These are phyloP conservation scores for Xerocomus amazonicus DNA, from an alignment of 1,284 basidiomycete species.

Conservation along the genomic window DNA sequence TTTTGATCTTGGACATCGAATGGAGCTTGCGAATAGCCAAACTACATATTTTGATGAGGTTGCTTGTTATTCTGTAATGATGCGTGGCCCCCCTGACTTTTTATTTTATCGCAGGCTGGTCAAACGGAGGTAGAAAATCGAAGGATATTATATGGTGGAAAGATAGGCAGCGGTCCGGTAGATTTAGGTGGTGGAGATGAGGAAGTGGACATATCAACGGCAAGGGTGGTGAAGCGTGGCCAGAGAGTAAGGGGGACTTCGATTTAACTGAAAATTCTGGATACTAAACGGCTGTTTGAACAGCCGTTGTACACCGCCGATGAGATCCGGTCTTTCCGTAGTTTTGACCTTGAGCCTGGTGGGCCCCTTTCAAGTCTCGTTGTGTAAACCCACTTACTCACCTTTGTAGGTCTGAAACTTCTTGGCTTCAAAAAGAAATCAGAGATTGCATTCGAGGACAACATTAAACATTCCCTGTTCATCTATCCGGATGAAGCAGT, in stretches of 20 bases:
- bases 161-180: conserved; percentile 43
- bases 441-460: conserved; percentile 79
- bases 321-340: conserved; percentile 79
- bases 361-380: conserved; percentile 18
- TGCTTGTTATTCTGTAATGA: background rate
- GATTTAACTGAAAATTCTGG: background rate
- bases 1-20: conserved; percentile 70
- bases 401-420: conserved; percentile 67
- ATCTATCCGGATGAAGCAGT: conserved; percentile 92
- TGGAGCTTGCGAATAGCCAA: conserved; percentile 68
- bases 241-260: conserved; percentile 40
- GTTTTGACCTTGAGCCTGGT: conserved; percentile 75
- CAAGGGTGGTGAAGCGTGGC: conserved; percentile 46
- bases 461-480: conserved; percentile 88
- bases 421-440: conserved; percentile 86
- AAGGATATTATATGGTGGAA: conserved; percentile 61
- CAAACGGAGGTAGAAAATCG: conserved; percentile 56
- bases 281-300: conserved; percentile 4
- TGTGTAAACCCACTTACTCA: background rate
- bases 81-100: conserved; percentile 11
- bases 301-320: conserved; percentile 85
- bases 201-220: conserved; percentile 21
- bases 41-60: conserved; percentile 82
- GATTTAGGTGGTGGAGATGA: conserved; percentile 45
- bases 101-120: conserved; percentile 43